These are phyloP conservation scores for Penicillium ochrochloron DNA, from an alignment of 495 filamentous ascomycete species.

Conservation along the genomic window DNA sequence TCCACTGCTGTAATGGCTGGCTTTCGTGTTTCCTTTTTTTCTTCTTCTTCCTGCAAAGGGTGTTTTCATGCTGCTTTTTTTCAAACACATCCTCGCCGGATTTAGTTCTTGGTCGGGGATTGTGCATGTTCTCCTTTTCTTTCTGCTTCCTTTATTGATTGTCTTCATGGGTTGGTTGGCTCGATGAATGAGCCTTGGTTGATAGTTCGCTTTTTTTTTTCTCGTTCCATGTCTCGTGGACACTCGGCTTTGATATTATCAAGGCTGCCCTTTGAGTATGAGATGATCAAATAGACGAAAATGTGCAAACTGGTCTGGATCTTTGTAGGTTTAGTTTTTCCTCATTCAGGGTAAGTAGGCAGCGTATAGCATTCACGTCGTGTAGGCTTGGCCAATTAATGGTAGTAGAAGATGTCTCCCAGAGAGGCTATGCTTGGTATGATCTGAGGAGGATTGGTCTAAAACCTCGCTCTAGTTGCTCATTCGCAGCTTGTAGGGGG, in stretches of 20 bases:
- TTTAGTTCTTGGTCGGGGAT: not conserved
- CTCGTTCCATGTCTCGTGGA: conserved; percentile 1
- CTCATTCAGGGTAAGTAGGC: not conserved
- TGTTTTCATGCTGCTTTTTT: conserved; percentile 8
- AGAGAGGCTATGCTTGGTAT: conserved; percentile 12
- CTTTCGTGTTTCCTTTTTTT: conserved; percentile 13
- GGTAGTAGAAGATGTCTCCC: too few species aligned
- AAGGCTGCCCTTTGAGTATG: not conserved
- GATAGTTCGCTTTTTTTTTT: not conserved
- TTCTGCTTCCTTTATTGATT: conserved; percentile 2
- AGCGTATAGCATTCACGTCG: not conserved
- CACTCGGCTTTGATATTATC: not conserved
- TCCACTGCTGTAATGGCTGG: conserved; percentile 38
- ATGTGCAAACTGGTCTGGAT: not conserved
- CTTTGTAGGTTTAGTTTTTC: not conserved
- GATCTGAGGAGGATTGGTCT: conserved; percentile 17
- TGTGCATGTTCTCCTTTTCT: conserved; percentile 14
- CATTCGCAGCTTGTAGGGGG: conserved; percentile 12
- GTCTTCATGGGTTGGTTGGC: conserved; percentile 12
- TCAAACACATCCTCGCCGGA: conserved; percentile 1
- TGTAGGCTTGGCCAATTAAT: too few species aligned
- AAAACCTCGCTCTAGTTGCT: conserved; percentile 8
- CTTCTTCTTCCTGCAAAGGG: conserved; percentile 14
- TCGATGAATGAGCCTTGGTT: conserved; percentile 15
- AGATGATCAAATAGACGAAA: conserved; percentile 30